Evolutionary conservation across 148 eudicot genomes (phyloP).

Genomic region (Vaccinium corymbosum): DNA sequence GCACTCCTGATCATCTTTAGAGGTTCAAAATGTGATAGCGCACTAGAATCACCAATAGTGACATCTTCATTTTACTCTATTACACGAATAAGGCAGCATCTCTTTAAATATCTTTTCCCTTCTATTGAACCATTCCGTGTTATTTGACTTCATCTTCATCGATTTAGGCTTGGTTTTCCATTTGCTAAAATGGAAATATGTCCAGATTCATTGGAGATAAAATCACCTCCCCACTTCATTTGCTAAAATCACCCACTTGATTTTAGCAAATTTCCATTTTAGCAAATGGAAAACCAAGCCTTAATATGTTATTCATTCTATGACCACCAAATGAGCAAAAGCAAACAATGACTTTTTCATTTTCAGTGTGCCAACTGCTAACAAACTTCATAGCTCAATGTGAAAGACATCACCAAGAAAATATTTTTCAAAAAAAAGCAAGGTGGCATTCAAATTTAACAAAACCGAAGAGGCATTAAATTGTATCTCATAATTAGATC

Average conservation of each 20-base stretch:
- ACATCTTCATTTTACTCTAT: slow-evolving; percentile 5
- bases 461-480: neutral
- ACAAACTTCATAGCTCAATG: neutral
- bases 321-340: neutral
- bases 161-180: neutral
- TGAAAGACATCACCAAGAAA: neutral
- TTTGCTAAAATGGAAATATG: too few relatives aligned
- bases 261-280: too few relatives aligned
- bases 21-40: neutral
- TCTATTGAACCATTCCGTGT: neutral
- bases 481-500: neutral
- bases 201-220: too few relatives aligned
- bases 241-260: too few relatives aligned
- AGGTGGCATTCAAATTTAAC: neutral
- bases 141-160: neutral
- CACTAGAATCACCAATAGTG: neutral
- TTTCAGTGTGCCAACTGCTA: neutral
- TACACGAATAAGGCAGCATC: neutral
- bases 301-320: neutral
- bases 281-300: too few relatives aligned
- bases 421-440: neutral
- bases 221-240: too few relatives aligned
- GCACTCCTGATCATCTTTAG: neutral
- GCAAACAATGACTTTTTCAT: neutral
- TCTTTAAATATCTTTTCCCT: neutral